Evolutionary conservation across 306 rosid genomes (phyloP).

Genomic region (Spatholobus suberectus): DNA sequence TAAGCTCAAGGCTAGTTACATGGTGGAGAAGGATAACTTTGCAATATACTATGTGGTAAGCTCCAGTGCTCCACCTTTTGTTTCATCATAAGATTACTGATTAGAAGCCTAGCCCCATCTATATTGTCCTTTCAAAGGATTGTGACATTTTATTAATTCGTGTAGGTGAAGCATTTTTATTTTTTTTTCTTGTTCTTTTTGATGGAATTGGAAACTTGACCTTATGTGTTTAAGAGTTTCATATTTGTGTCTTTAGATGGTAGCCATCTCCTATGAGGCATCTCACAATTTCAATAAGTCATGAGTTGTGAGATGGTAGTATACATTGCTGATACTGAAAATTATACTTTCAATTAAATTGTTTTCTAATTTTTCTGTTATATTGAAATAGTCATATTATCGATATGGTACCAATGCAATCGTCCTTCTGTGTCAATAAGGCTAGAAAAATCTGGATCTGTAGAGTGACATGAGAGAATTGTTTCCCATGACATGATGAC

Average conservation of each 20-base stretch:
- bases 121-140: not conserved
- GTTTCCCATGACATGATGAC: not conserved
- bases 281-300: not conserved
- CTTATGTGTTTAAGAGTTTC: not conserved
- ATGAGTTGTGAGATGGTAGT: not conserved
- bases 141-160: not conserved
- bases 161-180: slow-evolving; percentile 15
- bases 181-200: not conserved
- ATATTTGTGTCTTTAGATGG: not conserved
- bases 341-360: not conserved
- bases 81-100: not conserved
- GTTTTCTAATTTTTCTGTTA: not conserved
- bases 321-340: not conserved
- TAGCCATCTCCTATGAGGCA: not conserved
- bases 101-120: slow-evolving; percentile 11
- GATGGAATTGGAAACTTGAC: not conserved
- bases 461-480: not conserved
- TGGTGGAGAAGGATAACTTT: slow-evolving; percentile 98
- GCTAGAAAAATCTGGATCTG: not conserved
- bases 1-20: slow-evolving; percentile 91
- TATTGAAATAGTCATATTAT: not conserved
- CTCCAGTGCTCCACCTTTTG: not conserved
- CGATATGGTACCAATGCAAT: not conserved
- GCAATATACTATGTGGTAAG: slow-evolving; percentile 93
- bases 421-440: slow-evolving; percentile 13